Conservation (phyloP, 495 filamentous ascomycete genomes). For the Podospora comata region DNA sequence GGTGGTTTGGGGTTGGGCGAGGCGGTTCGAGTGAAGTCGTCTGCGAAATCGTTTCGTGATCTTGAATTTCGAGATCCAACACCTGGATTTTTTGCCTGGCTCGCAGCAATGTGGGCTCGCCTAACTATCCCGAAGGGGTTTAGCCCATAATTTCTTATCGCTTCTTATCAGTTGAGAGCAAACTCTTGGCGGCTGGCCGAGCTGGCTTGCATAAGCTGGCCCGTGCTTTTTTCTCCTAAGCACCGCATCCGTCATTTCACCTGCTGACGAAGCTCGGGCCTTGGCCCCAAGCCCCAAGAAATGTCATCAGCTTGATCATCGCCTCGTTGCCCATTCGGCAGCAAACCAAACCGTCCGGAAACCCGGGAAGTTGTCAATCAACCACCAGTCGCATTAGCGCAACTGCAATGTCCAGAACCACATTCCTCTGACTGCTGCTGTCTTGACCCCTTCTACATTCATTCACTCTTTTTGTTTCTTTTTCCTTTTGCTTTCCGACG, state of each 20-base stretch:
- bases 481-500: background rate
- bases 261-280: constrained; percentile 10
- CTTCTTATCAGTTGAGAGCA: constrained; percentile 7
- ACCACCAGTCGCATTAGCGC: background rate
- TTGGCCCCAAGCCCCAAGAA: background rate
- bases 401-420: background rate
- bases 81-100: constrained; percentile 30
- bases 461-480: constrained; percentile 1
- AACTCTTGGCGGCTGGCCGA: background rate
- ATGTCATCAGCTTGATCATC: constrained; percentile 9
- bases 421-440: background rate
- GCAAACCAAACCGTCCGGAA: constrained; percentile 2
- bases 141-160: constrained; percentile 19
- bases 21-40: constrained; percentile 32
- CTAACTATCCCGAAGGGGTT: constrained; percentile 35
- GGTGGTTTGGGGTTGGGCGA: constrained; percentile 29
- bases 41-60: constrained; percentile 26
- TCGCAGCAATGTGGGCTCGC: constrained; percentile 43
- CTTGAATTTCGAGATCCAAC: constrained; percentile 33
- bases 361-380: background rate
- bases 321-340: constrained; percentile 11
- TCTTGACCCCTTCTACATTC: constrained; percentile 8
- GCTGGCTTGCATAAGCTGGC: constrained; percentile 1
- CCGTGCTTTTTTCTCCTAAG: constrained; percentile 11
- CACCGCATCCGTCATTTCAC: constrained; percentile 18